phyloP scores from a whole-genome alignment of 2,329 filamentous ascomycete genomes.

The Byssothecium circinans region DNA sequence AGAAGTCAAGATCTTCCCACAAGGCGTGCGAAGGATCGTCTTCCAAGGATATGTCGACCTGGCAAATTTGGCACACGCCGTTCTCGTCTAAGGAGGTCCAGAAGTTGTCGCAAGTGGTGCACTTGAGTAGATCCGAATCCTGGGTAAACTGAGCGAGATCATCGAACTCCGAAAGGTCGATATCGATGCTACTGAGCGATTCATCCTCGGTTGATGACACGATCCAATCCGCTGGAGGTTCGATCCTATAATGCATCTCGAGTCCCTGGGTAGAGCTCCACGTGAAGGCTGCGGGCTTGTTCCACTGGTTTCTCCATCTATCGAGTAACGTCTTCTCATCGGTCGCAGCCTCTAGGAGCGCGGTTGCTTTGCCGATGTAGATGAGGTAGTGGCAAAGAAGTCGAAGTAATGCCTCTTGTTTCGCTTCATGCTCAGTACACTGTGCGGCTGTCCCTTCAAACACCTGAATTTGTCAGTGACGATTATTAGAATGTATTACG shows the following conservation, averaged over 20 bases:
- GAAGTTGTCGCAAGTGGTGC: conserved; percentile 13
- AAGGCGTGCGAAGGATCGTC: too few relatives aligned
- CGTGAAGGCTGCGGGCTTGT: conserved; percentile 22
- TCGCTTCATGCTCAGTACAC: conserved; percentile 7
- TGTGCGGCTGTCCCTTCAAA: conserved; percentile 5
- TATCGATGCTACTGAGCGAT: conserved; percentile 18
- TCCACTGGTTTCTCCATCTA: conserved; percentile 17
- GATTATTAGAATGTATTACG: background rate
- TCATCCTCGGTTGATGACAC: conserved; percentile 17
- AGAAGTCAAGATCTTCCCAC: too few relatives aligned
- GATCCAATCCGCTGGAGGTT: conserved; percentile 18
- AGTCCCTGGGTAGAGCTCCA: conserved; percentile 16
- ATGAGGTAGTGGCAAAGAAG: conserved; percentile 23
- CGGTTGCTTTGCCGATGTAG: conserved; percentile 21
- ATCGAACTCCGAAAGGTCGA: conserved; percentile 17
- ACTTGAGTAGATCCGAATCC: conserved; percentile 16
- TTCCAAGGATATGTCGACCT: background rate
- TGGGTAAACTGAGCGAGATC: conserved; percentile 11
- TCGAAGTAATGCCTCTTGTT: conserved; percentile 16
- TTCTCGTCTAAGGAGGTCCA: conserved; percentile 9
- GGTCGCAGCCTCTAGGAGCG: conserved; percentile 11
- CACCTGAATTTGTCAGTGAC: conserved; percentile 2
- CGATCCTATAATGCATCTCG: conserved; percentile 21
- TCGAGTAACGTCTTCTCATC: conserved; percentile 15
- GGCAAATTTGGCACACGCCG: conserved; percentile 7